Conservation (phyloP, 2,329 filamentous ascomycete genomes). For the Verticillium tricorpus region DNA sequence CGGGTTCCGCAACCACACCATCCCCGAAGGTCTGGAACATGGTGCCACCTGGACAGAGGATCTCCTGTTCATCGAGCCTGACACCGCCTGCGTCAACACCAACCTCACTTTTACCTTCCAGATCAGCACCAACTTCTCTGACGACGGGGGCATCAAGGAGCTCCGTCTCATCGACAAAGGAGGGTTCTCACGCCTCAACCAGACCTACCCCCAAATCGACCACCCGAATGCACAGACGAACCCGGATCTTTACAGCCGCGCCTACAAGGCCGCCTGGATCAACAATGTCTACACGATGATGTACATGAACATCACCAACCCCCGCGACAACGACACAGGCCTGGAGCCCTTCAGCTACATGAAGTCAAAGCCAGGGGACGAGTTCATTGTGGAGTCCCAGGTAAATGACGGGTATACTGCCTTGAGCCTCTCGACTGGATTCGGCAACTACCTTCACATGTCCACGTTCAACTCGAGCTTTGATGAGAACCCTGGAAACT, state of each 20-base stretch:
- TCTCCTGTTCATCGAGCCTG: slow-evolving; percentile 41
- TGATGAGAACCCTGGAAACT: slow-evolving; percentile 4
- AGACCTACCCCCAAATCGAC: slow-evolving; percentile 24
- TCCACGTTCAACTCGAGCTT: too few relatives aligned
- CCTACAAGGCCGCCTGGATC: slow-evolving; percentile 38
- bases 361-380: background rate
- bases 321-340: background rate
- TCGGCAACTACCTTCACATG: background rate
- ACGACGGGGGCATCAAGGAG: slow-evolving; percentile 10
- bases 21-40: slow-evolving; percentile 23
- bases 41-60: slow-evolving; percentile 42
- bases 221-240: slow-evolving; percentile 25
- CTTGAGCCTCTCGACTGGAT: background rate
- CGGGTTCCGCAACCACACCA: slow-evolving; percentile 40
- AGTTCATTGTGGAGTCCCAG: background rate
- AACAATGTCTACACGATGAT: slow-evolving; percentile 34
- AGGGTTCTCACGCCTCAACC: slow-evolving; percentile 34
- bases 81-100: slow-evolving; percentile 36
- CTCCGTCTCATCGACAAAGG: slow-evolving; percentile 34
- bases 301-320: slow-evolving; percentile 32
- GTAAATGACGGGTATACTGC: background rate
- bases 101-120: slow-evolving; percentile 38
- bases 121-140: slow-evolving; percentile 13
- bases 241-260: slow-evolving; percentile 30
- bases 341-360: background rate